Base-by-base conservation (phyloP, 306 rosid genomes). In the Morella rubra region DNA sequence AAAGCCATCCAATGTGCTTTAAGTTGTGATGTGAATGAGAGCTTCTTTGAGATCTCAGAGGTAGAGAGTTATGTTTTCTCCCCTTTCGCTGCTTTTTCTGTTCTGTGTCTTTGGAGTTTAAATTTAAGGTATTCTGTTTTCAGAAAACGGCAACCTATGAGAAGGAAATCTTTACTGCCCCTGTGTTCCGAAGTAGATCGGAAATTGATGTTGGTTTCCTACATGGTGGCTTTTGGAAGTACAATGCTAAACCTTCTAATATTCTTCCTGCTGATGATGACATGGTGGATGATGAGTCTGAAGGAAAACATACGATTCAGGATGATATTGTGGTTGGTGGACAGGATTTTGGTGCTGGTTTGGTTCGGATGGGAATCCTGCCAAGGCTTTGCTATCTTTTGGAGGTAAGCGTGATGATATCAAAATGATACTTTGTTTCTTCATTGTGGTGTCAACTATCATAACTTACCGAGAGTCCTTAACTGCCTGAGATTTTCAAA, bases 221-320 rank as follows among this genome's bases (percentile, higher is more conserved):
- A 68, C 97, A 55, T 62, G 99, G 98, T 73, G 97, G 92, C 69
- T 95, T 86, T 77, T 92, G 99, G 99, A 95, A 95, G 89, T 92
- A 92, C 83, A 92, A 87, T 85, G 89, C 96, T 71, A 95, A 92
- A 78, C 87, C 96, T 80, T 86, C 97, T 54, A 92, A 88, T 84
- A 77, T 92, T 80, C 85, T 83, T 81, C 84, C 89, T 79, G 69
- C 83, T 47, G 75, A 78, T 4, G 90, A 88, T 73, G 87, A 89
- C 81, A 74, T 87, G 50, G 58, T 83, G 77, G 89, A 87, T 65
- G 81, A 83, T 77, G 96, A 88, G 72, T 81, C 83, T 56, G 96
- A 87, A 77, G 93, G 78, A 56, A 90, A 90, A 62, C 85, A 86
- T 80, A 92, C 97, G 69, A 95, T 95, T 82, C 90, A 95, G 87